These are phyloP conservation scores for Lachnum nothofagi DNA, from an alignment of 2,329 filamentous ascomycete species.

Conservation along the genomic window DNA sequence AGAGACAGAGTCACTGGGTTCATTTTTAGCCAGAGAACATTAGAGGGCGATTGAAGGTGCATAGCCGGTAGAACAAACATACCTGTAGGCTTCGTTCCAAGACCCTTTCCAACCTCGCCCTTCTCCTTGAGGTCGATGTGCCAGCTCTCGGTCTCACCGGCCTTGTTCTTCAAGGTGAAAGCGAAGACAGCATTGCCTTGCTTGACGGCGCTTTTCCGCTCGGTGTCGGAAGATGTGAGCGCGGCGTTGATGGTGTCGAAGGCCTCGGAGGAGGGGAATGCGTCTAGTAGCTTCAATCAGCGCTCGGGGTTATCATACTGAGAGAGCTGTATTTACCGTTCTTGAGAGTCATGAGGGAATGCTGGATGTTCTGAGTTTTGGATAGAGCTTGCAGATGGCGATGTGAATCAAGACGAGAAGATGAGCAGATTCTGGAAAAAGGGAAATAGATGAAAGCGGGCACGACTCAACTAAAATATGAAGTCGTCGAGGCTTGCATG, in stretches of 20 bases:
- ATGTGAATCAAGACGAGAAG: not conserved
- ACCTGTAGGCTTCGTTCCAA: conserved; percentile 79
- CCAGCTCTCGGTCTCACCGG: conserved; percentile 79
- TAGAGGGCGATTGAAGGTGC: not conserved
- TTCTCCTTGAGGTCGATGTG: conserved; percentile 92
- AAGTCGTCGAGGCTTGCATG: not conserved
- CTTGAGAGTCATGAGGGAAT: conserved; percentile 62
- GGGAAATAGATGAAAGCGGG: not conserved
- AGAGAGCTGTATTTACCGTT: conserved; percentile 49
- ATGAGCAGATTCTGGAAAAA: not conserved
- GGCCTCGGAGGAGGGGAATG: conserved; percentile 83
- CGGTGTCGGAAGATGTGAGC: conserved; percentile 63
- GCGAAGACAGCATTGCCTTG: conserved; percentile 81
- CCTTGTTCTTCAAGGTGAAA: conserved; percentile 85
- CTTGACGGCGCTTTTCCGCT: conserved; percentile 84
- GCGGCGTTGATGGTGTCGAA: conserved; percentile 82
- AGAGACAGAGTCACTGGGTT: conserved; percentile 73
- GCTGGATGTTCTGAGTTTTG: not conserved
- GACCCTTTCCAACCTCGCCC: conserved; percentile 73
- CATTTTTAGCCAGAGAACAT: conserved; percentile 2
- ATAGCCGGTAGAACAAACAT: conserved; percentile 32
- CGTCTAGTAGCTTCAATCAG: conserved; percentile 45
- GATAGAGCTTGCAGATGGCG: not conserved
- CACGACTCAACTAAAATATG: not conserved
- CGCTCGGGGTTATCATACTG: not conserved